Evolutionary conservation across 2,329 filamentous ascomycete genomes (phyloP).

Genomic region (Hirsutella minnesotensis): DNA sequence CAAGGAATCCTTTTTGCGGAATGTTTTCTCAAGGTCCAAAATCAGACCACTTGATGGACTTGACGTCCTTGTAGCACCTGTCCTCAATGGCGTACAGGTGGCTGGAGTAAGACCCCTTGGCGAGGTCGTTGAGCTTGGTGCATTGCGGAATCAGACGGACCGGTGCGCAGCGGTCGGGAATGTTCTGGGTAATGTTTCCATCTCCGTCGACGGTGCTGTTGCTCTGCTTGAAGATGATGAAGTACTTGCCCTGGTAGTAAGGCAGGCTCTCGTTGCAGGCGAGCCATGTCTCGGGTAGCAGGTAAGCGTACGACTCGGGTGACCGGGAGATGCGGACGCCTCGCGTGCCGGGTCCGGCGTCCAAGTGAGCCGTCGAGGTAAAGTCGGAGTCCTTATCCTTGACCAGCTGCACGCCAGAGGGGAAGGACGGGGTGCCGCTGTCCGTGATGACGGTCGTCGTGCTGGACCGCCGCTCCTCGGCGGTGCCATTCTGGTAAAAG

Average conservation of each 20-base stretch:
- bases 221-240: constrained; percentile 23
- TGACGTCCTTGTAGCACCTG: constrained; percentile 26
- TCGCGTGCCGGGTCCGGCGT: constrained; percentile 20
- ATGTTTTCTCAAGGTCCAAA: constrained; percentile 10
- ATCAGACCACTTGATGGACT: constrained; percentile 23
- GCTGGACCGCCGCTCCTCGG: constrained; percentile 14
- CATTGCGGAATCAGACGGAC: constrained; percentile 31
- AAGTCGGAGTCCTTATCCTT: constrained; percentile 15
- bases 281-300: constrained; percentile 21
- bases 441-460: constrained; percentile 24
- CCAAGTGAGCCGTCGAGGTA: constrained; percentile 12
- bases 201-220: constrained; percentile 11
- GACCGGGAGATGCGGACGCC: constrained; percentile 19
- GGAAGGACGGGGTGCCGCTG: constrained; percentile 22
- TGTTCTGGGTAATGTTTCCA: constrained; percentile 8
- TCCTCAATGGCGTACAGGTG: constrained; percentile 24
- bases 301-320: constrained; percentile 17
- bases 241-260: constrained; percentile 24
- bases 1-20: too few species aligned
- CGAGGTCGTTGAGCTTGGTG: constrained; percentile 20
- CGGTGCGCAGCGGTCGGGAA: constrained; percentile 26
- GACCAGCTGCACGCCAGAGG: constrained; percentile 20
- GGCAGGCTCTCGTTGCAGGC: constrained; percentile 27
- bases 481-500: constrained; percentile 37
- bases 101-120: constrained; percentile 18